A percentile compares a stretch with the other conserved stretches of the same genome.
phyloP scores from a whole-genome alignment of 345 rosid genomes.

The Lepidium didymum region DNA sequence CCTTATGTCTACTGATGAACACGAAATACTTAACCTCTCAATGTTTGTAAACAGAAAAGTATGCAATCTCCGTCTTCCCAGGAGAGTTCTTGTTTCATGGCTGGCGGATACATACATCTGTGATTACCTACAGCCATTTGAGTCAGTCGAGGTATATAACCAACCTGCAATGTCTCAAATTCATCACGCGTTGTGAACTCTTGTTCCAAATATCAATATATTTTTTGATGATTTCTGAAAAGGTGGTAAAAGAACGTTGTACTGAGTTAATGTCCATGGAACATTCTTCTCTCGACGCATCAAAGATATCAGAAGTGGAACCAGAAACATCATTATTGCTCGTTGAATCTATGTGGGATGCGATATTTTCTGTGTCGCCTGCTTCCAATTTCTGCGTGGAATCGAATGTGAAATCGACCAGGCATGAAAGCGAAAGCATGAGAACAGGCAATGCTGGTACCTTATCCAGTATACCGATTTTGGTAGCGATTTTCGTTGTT shows the following conservation, averaged over 20 bases:
- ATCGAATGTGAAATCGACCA: constrained; percentile 15
- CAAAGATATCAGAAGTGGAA: constrained; percentile 56
- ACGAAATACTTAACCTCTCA: neutral
- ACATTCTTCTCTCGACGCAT: constrained; percentile 36
- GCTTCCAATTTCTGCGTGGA: constrained; percentile 20
- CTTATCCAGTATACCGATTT: constrained; percentile 16
- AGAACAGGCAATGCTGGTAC: neutral
- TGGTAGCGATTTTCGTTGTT: constrained; percentile 47
- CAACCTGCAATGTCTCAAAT: neutral
- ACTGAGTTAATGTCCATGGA: constrained; percentile 76
- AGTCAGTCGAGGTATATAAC: constrained; percentile 60
- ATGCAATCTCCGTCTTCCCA: constrained; percentile 53
- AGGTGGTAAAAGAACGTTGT: constrained; percentile 84
- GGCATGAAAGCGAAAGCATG: constrained; percentile 4
- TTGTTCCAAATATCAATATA: neutral
- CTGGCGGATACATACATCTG: constrained; percentile 49
- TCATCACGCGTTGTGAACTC: neutral
- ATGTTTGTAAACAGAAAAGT: constrained; percentile 48
- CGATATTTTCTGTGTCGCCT: constrained; percentile 25
- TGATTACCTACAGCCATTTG: constrained; percentile 76
- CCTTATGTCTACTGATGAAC: constrained; percentile 2
- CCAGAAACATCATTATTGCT: constrained; percentile 35
- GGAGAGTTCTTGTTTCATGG: constrained; percentile 87
- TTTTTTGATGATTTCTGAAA: neutral
- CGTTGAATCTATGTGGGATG: constrained; percentile 65